Base-by-base conservation (phyloP, 1,139 yeast genomes). In the Diutina ranongensis region DNA sequence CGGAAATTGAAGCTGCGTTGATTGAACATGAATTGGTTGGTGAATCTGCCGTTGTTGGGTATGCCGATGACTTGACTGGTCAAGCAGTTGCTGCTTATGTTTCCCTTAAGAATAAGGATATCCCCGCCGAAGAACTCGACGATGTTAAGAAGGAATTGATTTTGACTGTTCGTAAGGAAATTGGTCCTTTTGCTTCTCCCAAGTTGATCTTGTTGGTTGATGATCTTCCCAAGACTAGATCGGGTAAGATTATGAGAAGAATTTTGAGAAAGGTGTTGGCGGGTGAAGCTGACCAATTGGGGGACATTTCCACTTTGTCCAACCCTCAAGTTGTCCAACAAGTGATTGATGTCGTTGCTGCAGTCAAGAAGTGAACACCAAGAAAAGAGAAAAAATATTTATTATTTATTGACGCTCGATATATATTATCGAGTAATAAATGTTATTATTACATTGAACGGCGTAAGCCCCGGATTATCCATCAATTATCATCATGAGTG, bases 131-230 rank as follows among this genome's bases (percentile, higher is more conserved):
- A 32, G 47, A 51, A 49, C 54, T 68, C 47, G 76, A 70, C 40
- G 72, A 72, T n/a, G 67, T 78, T 54, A 80, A 80, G 61, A 81
- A 80, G 60, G 88, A 80, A 60, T 70, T 83, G 59, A 70, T 82
- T 48, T 63, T 81, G 55, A 80, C 87, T 18, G 89, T 83, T 35
- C 71, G 92, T 59, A 80, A 80, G 59, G 89, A 82, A 62, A 83
- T 83, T 58, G 92, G 92, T 22, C 89, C 92, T 46, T 83, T 83
- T 62, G 92, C 92, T 31, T 86, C 92, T 34, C 92, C 92, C 46
- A 83, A 83, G 64, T 61, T 78, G 54, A 80, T 82, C 54, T 68
- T 82, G 49, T 64, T 83, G 49, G 86, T 83, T 48, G 83, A 80
- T 55, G 92, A 83, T 57, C 74, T 83, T 58, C 92, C 92, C 59